Evolutionary conservation across 768 basidiomycete species (phyloP).

Genomic region (Chalciporus chontae): DNA sequence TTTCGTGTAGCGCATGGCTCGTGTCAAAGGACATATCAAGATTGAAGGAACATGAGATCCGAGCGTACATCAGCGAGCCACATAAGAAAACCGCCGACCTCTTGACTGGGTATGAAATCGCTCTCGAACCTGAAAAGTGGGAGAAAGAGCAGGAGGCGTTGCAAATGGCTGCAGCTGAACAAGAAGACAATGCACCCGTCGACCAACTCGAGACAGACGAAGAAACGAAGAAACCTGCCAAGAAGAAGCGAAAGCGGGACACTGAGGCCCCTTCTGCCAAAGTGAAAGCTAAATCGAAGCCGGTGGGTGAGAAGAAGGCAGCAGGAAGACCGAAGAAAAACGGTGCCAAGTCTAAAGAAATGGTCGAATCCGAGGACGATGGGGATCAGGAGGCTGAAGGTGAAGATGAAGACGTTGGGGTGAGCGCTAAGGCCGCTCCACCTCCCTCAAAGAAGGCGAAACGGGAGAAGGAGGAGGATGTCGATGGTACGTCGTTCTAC

Average conservation of each 20-base stretch:
- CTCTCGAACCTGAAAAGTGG: slow-evolving; percentile 71
- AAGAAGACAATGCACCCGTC: slow-evolving; percentile 57
- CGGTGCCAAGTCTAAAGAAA: slow-evolving; percentile 57
- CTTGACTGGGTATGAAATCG: slow-evolving; percentile 70
- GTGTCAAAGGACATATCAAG: slow-evolving; percentile 76
- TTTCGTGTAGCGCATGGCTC: slow-evolving; percentile 71
- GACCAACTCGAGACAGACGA: slow-evolving; percentile 64
- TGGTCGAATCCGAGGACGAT: slow-evolving; percentile 63
- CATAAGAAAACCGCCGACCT: slow-evolving; percentile 77
- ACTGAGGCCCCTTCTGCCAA: slow-evolving; percentile 41
- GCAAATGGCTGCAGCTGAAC: slow-evolving; percentile 36
- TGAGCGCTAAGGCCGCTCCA: slow-evolving; percentile 53
- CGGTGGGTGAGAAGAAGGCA: slow-evolving; percentile 41
- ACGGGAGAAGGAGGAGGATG: slow-evolving; percentile 57
- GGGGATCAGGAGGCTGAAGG: slow-evolving; percentile 48
- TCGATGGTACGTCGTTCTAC: slow-evolving; percentile 45
- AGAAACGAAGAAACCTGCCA: slow-evolving; percentile 43
- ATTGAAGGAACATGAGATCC: slow-evolving; percentile 77
- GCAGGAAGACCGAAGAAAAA: slow-evolving; percentile 47
- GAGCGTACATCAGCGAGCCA: slow-evolving; percentile 74
- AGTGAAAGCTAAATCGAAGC: slow-evolving; percentile 42
- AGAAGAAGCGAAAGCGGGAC: slow-evolving; percentile 64
- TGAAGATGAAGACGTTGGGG: slow-evolving; percentile 43
- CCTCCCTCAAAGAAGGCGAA: slow-evolving; percentile 65
- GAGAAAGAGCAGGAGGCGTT: slow-evolving; percentile 42